Evolutionary conservation across 2,329 filamentous ascomycete species (phyloP).

Genomic region (Exophiala lecanii-corni): DNA sequence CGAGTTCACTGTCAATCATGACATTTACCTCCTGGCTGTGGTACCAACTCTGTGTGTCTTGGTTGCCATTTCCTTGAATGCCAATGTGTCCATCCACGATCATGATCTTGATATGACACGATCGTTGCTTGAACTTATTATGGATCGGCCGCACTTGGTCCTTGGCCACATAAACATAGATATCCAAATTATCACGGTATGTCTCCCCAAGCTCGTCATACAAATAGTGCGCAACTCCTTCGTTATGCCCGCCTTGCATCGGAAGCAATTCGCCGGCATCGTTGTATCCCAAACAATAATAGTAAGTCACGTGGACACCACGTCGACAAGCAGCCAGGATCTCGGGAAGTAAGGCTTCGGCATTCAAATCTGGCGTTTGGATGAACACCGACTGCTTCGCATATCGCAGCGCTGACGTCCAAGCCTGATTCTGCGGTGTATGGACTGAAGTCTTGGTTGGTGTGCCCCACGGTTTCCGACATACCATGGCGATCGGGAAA

Average conservation of each 20-base stretch:
- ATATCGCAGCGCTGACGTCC: conserved; percentile 64
- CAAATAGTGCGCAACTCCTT: conserved; percentile 61
- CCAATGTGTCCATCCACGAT: conserved; percentile 66
- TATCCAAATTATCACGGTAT: conserved; percentile 50
- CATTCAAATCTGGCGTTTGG: conserved; percentile 73
- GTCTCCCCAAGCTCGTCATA: conserved; percentile 52
- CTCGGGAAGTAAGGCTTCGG: conserved; percentile 60
- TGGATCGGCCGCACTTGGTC: conserved; percentile 66
- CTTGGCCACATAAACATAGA: conserved; percentile 69
- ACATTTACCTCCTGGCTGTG: conserved; percentile 75
- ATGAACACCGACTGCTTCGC: conserved; percentile 66
- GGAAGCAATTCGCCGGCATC: conserved; percentile 72
- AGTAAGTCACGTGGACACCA: conserved; percentile 64
- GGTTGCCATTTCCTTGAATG: conserved; percentile 69
- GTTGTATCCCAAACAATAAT: conserved; percentile 74
- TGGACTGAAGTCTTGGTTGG: conserved; percentile 57
- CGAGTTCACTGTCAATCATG: conserved; percentile 60
- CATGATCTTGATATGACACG: conserved; percentile 73
- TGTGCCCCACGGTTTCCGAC: conserved; percentile 61
- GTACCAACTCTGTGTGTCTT: conserved; percentile 76
- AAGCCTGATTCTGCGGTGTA: conserved; percentile 72
- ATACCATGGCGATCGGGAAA: conserved; percentile 68
- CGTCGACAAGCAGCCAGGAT: conserved; percentile 61
- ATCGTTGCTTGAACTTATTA: conserved; percentile 60
- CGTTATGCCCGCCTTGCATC: conserved; percentile 70